Conservation (phyloP, 2,329 filamentous ascomycete species). For the Trichocomaceae sp. region DNA sequence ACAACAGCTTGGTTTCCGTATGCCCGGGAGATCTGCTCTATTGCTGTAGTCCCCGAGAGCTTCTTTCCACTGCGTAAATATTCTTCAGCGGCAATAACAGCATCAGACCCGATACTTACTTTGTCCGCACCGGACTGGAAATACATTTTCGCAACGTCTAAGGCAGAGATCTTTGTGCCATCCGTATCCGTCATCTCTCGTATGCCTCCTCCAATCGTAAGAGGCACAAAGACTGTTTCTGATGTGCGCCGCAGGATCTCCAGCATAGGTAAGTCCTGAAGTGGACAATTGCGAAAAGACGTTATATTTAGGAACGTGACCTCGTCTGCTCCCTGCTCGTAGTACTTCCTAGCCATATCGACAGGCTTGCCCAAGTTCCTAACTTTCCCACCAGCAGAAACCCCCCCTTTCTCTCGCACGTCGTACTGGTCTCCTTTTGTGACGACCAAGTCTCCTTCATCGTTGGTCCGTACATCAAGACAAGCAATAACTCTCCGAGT, state of each 20-base stretch:
- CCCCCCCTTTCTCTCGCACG: conserved; percentile 74
- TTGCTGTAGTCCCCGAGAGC: conserved; percentile 75
- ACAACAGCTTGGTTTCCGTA: conserved; percentile 98
- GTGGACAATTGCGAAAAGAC: conserved; percentile 88
- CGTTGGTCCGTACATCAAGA: conserved; percentile 90
- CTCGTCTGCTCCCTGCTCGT: conserved; percentile 93
- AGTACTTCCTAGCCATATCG: conserved; percentile 88
- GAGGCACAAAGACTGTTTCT: conserved; percentile 86
- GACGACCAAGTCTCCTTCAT: conserved; percentile 88
- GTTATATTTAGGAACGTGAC: conserved; percentile 98
- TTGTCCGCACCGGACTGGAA: conserved; percentile 97
- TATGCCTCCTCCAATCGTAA: conserved; percentile 94
- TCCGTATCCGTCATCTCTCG: conserved; percentile 86
- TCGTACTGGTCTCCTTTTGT: conserved; percentile 99
- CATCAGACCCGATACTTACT: conserved; percentile 92
- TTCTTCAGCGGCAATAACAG: conserved; percentile 84
- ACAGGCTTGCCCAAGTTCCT: conserved; percentile 96
- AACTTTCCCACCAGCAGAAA: conserved; percentile 55
- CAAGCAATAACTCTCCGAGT: conserved; percentile 94
- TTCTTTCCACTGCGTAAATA: conserved; percentile 67
- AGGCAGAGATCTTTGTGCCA: conserved; percentile 75
- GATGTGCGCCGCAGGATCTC: conserved; percentile 83
- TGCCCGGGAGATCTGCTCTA: conserved; percentile 87
- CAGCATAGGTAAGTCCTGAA: conserved; percentile 91
- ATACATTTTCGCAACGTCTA: conserved; percentile 93